These are phyloP conservation scores for Chlamydomonas sp. DNA, from an alignment of 139 green algal species.

Conservation along the genomic window DNA sequence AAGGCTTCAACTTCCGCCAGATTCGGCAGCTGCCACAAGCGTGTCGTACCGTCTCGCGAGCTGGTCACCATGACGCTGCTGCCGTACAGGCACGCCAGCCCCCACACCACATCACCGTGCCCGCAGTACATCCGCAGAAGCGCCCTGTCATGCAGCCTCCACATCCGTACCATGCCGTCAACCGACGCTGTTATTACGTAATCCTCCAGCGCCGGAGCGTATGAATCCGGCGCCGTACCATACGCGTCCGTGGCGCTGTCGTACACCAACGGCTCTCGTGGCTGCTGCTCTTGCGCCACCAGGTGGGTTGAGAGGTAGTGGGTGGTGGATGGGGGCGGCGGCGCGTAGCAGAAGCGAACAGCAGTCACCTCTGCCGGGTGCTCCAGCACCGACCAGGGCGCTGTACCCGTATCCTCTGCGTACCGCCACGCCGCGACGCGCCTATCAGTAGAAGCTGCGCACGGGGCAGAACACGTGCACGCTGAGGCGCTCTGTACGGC, in stretches of 20 bases:
- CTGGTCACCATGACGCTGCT: slow-evolving; percentile 27
- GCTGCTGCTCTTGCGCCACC: background rate
- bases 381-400: slow-evolving; percentile 12
- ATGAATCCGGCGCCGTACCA: background rate
- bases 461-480: background rate
- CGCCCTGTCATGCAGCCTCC: slow-evolving; percentile 10
- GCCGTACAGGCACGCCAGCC: background rate
- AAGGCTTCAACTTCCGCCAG: too few relatives aligned
- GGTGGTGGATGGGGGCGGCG: slow-evolving; percentile 7
- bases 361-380: slow-evolving; percentile 34
- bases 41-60: slow-evolving; percentile 5
- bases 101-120: slow-evolving; percentile 33
- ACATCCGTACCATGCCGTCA: slow-evolving; percentile 27
- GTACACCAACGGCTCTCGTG: too few relatives aligned
- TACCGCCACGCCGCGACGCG: slow-evolving; percentile 31
- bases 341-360: slow-evolving; percentile 37
- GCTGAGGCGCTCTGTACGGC: background rate
- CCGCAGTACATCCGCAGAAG: background rate
- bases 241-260: too few relatives aligned
- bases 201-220: slow-evolving; percentile 20
- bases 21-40: slow-evolving; percentile 25
- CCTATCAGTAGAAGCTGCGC: slow-evolving; percentile 32
- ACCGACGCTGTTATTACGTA: slow-evolving; percentile 26
- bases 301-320: slow-evolving; percentile 3
- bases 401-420: background rate